These are phyloP conservation scores for Patellaria atrata DNA, from an alignment of 495 filamentous ascomycete genomes.

Conservation along the genomic window DNA sequence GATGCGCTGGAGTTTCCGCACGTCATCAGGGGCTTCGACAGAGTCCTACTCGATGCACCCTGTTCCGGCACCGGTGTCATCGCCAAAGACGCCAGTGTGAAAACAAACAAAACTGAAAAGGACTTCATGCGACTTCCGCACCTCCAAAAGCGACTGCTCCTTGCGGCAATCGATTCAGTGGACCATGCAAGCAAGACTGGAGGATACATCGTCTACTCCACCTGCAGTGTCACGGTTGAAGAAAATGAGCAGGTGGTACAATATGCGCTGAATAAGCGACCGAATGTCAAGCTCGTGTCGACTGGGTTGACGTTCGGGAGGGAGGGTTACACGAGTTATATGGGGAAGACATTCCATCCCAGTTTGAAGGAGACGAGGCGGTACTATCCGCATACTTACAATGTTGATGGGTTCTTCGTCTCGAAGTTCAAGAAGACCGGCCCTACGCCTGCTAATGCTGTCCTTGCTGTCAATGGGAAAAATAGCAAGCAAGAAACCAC, in stretches of 20 bases:
- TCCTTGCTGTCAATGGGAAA: conserved; percentile 28
- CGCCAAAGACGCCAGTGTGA: conserved; percentile 84
- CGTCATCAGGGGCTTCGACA: conserved; percentile 88
- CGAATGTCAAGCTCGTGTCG: conserved; percentile 86
- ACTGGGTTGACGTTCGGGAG: conserved; percentile 87
- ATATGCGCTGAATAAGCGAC: conserved; percentile 77
- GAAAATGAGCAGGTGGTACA: conserved; percentile 91
- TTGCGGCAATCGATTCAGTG: conserved; percentile 87
- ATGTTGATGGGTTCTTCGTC: conserved; percentile 97
- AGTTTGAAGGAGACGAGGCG: conserved; percentile 73
- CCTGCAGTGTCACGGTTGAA: conserved; percentile 80
- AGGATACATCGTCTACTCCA: conserved; percentile 89
- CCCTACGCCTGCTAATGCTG: conserved; percentile 44
- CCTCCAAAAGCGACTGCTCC: conserved; percentile 81
- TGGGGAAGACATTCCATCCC: conserved; percentile 77
- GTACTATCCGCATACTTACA: conserved; percentile 90
- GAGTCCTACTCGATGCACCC: conserved; percentile 65
- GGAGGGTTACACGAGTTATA: conserved; percentile 75
- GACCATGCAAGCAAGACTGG: conserved; percentile 76
- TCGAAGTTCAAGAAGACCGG: conserved; percentile 91
- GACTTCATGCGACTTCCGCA: conserved; percentile 89
- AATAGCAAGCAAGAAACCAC: conserved; percentile 15
- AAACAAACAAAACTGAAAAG: conserved; percentile 90
- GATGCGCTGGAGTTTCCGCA: conserved; percentile 85
- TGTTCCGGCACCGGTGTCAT: conserved; percentile 83